These are phyloP conservation scores for Emergomyces orientalis DNA, from an alignment of 2,329 filamentous ascomycete species.

Conservation along the genomic window DNA sequence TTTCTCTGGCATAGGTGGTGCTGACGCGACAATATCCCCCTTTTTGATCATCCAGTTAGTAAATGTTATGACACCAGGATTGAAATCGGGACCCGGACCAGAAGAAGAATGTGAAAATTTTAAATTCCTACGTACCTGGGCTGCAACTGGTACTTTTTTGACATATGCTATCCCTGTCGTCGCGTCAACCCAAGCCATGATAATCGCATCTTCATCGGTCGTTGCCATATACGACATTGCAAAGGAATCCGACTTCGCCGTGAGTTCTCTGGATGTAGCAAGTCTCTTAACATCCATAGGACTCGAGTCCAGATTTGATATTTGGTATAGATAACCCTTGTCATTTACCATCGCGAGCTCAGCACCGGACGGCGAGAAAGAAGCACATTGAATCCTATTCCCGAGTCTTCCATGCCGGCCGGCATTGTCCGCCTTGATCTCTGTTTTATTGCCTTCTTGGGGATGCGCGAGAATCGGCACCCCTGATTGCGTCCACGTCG, in stretches of 20 bases:
- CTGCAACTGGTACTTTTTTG: conserved; percentile 18
- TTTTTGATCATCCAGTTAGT: background rate
- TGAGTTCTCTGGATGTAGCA: conserved; percentile 31
- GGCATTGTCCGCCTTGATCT: conserved; percentile 26
- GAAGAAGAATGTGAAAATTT: background rate
- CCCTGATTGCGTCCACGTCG: conserved; percentile 38
- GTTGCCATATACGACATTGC: conserved; percentile 33
- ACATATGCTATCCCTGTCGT: conserved; percentile 26
- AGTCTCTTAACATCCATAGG: conserved; percentile 31
- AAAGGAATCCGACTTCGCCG: conserved; percentile 31
- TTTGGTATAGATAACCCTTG: conserved; percentile 33
- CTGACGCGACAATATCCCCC: background rate
- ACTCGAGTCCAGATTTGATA: conserved; percentile 32
- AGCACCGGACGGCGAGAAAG: conserved; percentile 32
- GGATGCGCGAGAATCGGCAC: conserved; percentile 34
- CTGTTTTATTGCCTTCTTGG: conserved; percentile 28
- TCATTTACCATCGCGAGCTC: conserved; percentile 37
- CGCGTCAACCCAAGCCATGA: conserved; percentile 35
- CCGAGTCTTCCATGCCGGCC: conserved; percentile 29
- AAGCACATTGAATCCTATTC: conserved; percentile 32
- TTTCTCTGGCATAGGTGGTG: background rate
- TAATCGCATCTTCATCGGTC: conserved; percentile 31
- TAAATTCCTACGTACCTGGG: conserved; percentile 6
- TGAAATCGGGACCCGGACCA: too few relatives aligned
- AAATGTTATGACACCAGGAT: background rate